Evolutionary conservation across 169 alveolate species (phyloP), one percentile per base, ranked within the genome.

Genomic region (Condylostoma magnum): DNA sequence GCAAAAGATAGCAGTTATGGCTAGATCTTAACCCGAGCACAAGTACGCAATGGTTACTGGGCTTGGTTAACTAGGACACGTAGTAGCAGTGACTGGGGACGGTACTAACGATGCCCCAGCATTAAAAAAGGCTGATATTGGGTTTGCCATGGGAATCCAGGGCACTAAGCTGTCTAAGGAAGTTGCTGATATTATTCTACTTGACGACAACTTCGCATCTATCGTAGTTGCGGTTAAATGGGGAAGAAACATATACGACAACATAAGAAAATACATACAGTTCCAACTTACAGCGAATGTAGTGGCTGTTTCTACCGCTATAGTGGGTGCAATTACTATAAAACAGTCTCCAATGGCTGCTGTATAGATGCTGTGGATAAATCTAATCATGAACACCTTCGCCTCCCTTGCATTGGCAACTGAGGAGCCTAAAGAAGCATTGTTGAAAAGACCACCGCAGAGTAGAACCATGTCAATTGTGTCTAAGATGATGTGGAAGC

Each of bases 41-140:
- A 57, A 57, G 37, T 57, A 57, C 30, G 10, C 57, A 58, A 66
- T 80, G 8, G 86, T 76, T 0, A 65, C 83, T 20, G 95, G 95
- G 22, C 79, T 89, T 6, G 85, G 58, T 52, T 74, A 81, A 63
- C 46, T 82, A 34, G 90, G 91, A 20, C 76, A 84, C 33, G 94
- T 96, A 33, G 96, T 94, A 12, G 98, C 98, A 20, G 98, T 94
- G 31, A 94, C 99, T 6, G 99, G 99, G 41, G 98, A 94, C 82
- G 98, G 98, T 37, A 92, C 97, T 31, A 93, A 94, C 80, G 99
- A 96, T 84, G 97, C 96, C 28, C 99, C 99, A 50, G 99, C 99
- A 47, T 82, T 96, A 51, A 89, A 89, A 68, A 94, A 93, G 82
- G 97, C 98, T 0, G 95, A 93, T 82, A 96, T 96, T 25, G 99